A percentile compares a stretch with the other conserved stretches of the same genome.
Evolutionary conservation across 2,329 filamentous ascomycete genomes (phyloP).

Genomic region (Aspergillus niger): DNA sequence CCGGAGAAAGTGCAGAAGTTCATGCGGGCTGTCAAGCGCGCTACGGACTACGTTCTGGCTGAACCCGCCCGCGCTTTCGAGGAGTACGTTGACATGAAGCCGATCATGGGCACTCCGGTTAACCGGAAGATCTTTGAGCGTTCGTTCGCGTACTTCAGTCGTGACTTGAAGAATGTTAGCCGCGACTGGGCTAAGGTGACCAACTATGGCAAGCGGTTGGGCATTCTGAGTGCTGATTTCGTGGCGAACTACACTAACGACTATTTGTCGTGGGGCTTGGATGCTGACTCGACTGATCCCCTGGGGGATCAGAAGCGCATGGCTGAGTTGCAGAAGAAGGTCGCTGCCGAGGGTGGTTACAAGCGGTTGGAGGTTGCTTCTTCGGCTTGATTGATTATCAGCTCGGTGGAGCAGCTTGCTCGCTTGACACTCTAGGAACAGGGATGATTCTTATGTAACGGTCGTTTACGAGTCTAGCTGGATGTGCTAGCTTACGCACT

Average conservation of each 20-base stretch:
- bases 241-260: conserved; percentile 74
- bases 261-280: conserved; percentile 67
- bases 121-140: conserved; percentile 81
- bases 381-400: conserved; percentile 23
- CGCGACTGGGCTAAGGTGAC: conserved; percentile 80
- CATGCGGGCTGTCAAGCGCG: conserved; percentile 71
- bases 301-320: conserved; percentile 74
- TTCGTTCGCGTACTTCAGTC: conserved; percentile 74
- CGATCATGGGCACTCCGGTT: conserved; percentile 65
- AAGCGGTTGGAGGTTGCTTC: conserved; percentile 36
- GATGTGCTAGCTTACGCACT: neutral
- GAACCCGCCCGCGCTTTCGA: conserved; percentile 65
- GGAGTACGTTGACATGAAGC: conserved; percentile 72
- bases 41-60: conserved; percentile 70
- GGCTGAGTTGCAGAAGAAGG: conserved; percentile 66
- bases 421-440: no score
- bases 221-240: conserved; percentile 65
- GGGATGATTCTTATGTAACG: neutral
- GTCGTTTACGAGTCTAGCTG: neutral
- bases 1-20: conserved; percentile 68
- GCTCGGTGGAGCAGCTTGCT: neutral
- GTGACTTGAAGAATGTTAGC: conserved; percentile 71
- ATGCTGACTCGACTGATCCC: conserved; percentile 66
- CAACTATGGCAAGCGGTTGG: conserved; percentile 71
- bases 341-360: conserved; percentile 66